Conservation (phyloP, 2,329 filamentous ascomycete genomes). For the Laburnicola sp. region DNA sequence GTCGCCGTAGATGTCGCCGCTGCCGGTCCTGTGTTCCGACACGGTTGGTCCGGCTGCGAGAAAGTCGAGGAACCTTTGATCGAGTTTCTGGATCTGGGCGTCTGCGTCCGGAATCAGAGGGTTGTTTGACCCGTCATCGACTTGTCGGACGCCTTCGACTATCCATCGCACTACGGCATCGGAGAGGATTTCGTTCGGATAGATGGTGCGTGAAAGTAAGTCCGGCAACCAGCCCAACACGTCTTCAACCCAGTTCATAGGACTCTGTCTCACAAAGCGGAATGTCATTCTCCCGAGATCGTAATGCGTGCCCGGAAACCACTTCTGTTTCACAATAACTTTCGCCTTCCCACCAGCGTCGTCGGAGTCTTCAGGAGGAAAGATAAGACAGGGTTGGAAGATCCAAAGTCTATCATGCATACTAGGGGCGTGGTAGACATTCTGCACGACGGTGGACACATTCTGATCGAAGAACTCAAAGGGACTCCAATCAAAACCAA, state of each 20-base stretch:
- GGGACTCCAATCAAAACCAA: slow-evolving; percentile 42
- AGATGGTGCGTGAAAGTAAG: slow-evolving; percentile 32
- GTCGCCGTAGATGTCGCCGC: slow-evolving; percentile 40
- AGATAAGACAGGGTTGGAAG: slow-evolving; percentile 39
- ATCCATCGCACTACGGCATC: slow-evolving; percentile 39
- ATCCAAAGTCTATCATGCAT: slow-evolving; percentile 42
- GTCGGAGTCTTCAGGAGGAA: slow-evolving; percentile 6
- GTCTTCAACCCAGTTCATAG: slow-evolving; percentile 33
- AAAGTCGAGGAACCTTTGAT: no score
- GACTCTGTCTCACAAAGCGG: slow-evolving; percentile 37
- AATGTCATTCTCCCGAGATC: slow-evolving; percentile 43
- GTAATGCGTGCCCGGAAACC: slow-evolving; percentile 46
- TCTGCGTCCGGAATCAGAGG: neutral
- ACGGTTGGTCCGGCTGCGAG: slow-evolving; percentile 6
- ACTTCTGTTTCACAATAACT: slow-evolving; percentile 20
- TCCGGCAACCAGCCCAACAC: slow-evolving; percentile 32
- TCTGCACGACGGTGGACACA: slow-evolving; percentile 36
- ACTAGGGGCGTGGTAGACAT: slow-evolving; percentile 38
- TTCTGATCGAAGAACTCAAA: slow-evolving; percentile 44
- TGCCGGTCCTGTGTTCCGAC: slow-evolving; percentile 22
- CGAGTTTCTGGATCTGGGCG: slow-evolving; percentile 16
- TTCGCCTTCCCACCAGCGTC: neutral
- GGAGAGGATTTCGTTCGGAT: slow-evolving; percentile 38
- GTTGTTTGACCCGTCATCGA: slow-evolving; percentile 2
- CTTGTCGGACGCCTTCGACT: slow-evolving; percentile 28